Conservation (phyloP, 495 filamentous ascomycete species). For the Annulohypoxylon moriforme region DNA sequence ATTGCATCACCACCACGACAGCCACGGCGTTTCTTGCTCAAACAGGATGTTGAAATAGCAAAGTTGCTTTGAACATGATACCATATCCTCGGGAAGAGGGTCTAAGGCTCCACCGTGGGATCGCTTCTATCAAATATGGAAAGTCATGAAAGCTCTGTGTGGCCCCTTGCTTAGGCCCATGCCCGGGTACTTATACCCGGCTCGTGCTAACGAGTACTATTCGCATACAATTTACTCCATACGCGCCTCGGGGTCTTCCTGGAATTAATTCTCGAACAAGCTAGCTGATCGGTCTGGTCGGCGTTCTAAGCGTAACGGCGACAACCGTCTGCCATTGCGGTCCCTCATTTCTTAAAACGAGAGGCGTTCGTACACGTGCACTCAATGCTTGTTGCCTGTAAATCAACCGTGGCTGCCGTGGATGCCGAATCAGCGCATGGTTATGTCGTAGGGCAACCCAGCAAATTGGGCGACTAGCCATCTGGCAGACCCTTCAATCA, state of each 20-base stretch:
- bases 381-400: slow-evolving; percentile 27
- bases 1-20: slow-evolving; percentile 3
- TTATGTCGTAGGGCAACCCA: slow-evolving; percentile 16
- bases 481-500: slow-evolving; percentile 15
- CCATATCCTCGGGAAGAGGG: slow-evolving; percentile 38
- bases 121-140: slow-evolving; percentile 31
- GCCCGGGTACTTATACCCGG: slow-evolving; percentile 30
- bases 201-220: slow-evolving; percentile 30
- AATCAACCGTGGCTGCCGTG: slow-evolving; percentile 5
- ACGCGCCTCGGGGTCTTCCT: slow-evolving; percentile 23
- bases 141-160: slow-evolving; percentile 23
- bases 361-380: slow-evolving; percentile 38
- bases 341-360: slow-evolving; percentile 10
- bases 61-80: slow-evolving; percentile 29
- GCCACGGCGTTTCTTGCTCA: slow-evolving; percentile 27
- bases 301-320: slow-evolving; percentile 14
- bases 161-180: slow-evolving; percentile 23
- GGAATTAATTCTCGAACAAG: slow-evolving; percentile 18
- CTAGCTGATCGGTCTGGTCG: slow-evolving; percentile 8
- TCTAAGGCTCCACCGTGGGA: slow-evolving; percentile 14
- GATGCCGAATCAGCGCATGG: slow-evolving; percentile 20
- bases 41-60: slow-evolving; percentile 30
- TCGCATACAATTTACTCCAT: slow-evolving; percentile 3
- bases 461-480: slow-evolving; percentile 4
- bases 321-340: slow-evolving; percentile 25